phyloP scores from a whole-genome alignment of 176 grass and related monocot species.

The Thinopyrum elongatum region DNA sequence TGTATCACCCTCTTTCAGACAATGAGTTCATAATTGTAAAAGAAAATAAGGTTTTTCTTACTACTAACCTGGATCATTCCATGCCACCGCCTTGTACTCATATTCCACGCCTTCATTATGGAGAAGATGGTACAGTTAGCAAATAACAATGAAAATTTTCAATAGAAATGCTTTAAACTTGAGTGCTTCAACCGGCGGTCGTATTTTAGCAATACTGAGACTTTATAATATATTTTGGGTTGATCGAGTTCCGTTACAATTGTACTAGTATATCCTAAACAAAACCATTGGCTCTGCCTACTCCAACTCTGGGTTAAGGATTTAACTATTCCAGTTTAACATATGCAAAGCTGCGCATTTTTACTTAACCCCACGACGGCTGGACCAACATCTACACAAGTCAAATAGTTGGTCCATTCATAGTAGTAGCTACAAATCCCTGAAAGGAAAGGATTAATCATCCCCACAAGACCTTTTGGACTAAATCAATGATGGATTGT shows the following conservation, averaged over 20 bases:
- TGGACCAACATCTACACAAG: background rate
- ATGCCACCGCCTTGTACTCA: conserved; percentile 79
- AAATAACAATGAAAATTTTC: background rate
- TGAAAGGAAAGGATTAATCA: background rate
- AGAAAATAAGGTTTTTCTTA: background rate
- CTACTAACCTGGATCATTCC: conserved; percentile 50
- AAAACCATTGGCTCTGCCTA: too few species aligned
- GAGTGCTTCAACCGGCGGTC: background rate
- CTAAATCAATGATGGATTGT: background rate
- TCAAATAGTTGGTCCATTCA: background rate
- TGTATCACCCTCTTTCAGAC: background rate
- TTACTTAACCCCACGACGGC: background rate
- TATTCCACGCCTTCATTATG: conserved; percentile 68
- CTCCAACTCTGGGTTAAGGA: too few species aligned
- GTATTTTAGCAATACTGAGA: background rate
- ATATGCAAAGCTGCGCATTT: too few species aligned
- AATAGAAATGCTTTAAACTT: background rate
- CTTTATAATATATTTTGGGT: background rate
- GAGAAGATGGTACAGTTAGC: conserved; percentile 16
- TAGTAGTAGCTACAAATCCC: background rate
- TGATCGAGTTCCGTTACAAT: background rate
- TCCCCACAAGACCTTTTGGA: background rate
- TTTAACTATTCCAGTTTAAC: too few species aligned
- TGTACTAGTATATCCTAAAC: background rate
- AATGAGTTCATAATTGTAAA: background rate